These are phyloP conservation scores for Heterococcus sp. DNA, from an alignment of 108 stramenopile genomes.

Conservation along the genomic window DNA sequence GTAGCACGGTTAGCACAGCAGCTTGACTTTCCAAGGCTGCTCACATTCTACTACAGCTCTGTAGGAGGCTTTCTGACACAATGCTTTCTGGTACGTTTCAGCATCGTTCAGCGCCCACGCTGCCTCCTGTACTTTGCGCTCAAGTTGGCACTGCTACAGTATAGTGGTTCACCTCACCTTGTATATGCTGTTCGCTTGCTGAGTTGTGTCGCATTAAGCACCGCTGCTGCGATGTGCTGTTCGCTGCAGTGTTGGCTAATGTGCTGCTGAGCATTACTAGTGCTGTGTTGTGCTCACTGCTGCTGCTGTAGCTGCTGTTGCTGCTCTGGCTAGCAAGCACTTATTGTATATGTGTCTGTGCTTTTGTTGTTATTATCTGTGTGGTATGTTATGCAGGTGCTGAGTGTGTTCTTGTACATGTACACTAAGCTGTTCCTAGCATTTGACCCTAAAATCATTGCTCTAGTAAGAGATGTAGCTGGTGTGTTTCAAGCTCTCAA, in stretches of 20 bases:
- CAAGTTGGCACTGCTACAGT: no score
- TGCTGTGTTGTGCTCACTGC: not conserved
- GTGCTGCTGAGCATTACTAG: no score
- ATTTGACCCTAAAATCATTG: not conserved
- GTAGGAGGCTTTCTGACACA: constrained; percentile 1
- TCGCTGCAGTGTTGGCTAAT: not conserved
- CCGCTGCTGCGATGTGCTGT: not conserved
- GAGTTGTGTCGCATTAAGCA: not conserved
- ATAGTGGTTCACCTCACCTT: not conserved
- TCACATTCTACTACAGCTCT: not conserved
- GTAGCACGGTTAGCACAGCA: not conserved
- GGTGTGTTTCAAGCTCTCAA: constrained; percentile 24
- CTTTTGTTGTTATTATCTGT: not conserved
- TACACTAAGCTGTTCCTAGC: not conserved
- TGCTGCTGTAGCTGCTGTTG: not conserved
- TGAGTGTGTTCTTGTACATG: not conserved
- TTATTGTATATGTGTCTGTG: not conserved
- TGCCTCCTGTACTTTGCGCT: no score
- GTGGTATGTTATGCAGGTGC: not conserved
- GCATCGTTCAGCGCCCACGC: not conserved
- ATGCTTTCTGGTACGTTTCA: not conserved
- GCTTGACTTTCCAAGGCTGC: not conserved
- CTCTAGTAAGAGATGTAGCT: constrained; percentile 1
- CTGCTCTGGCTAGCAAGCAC: no score
- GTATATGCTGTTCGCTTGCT: not conserved